Evolutionary conservation across 1,284 basidiomycete genomes (phyloP).

Genomic region (Volvariella surrecta): DNA sequence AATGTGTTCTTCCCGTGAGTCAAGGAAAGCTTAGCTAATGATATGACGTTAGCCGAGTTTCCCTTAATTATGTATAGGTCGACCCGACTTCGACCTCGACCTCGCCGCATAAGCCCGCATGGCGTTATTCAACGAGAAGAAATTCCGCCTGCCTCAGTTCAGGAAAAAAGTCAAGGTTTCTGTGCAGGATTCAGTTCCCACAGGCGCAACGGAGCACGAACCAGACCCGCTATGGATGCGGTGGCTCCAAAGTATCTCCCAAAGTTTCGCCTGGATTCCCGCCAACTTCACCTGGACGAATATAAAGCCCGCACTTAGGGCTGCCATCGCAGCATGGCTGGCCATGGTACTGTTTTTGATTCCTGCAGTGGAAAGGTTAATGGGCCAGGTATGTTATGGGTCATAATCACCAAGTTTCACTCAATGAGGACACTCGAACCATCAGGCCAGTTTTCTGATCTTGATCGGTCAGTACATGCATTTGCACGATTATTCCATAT

Average conservation of each 20-base stretch:
- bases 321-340: constrained; percentile 58
- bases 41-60: too few species aligned
- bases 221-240: neutral
- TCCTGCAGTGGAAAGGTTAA: constrained; percentile 32
- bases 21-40: too few species aligned
- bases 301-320: constrained; percentile 59
- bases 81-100: too few species aligned
- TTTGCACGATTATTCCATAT: constrained; percentile 4
- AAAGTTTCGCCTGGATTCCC: constrained; percentile 43
- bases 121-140: too few species aligned
- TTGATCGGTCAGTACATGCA: constrained; percentile 47
- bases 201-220: too few species aligned
- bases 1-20: too few species aligned
- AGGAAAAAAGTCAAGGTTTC: too few species aligned
- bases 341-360: constrained; percentile 58
- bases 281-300: constrained; percentile 49
- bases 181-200: too few species aligned
- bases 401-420: neutral
- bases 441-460: constrained; percentile 58
- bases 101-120: too few species aligned
- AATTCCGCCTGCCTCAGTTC: too few species aligned
- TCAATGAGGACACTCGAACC: neutral
- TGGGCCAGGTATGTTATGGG: constrained; percentile 49
- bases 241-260: neutral
- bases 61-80: too few species aligned